A percentile compares a stretch with the other conserved stretches of the same genome.
Evolutionary conservation across 116 monocot species (phyloP).

Genomic region (Cymodocea nodosa): DNA sequence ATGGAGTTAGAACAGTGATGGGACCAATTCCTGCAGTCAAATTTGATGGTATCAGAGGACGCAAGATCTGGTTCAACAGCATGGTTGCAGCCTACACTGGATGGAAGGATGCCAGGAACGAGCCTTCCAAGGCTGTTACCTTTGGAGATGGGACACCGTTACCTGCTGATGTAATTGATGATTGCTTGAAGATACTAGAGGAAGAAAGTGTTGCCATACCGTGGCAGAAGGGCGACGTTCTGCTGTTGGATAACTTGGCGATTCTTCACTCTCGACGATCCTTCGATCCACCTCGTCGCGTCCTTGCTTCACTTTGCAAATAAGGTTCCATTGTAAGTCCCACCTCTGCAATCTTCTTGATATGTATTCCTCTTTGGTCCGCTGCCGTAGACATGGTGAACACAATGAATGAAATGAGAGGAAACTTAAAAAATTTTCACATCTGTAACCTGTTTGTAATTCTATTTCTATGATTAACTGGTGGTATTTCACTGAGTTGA

Average conservation of each 20-base stretch:
- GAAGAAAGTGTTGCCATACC: slow-evolving; percentile 76
- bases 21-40: slow-evolving; percentile 83
- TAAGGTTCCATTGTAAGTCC: slow-evolving; percentile 5
- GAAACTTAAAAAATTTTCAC: no score
- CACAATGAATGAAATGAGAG: no score
- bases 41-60: slow-evolving; percentile 38
- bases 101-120: slow-evolving; percentile 78
- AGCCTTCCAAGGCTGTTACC: slow-evolving; percentile 63
- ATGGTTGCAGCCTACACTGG: slow-evolving; percentile 96
- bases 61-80: slow-evolving; percentile 94
- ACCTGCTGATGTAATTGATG: slow-evolving; percentile 52
- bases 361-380: no score
- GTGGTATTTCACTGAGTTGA: no score
- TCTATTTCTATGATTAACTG: no score
- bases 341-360: no score
- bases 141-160: slow-evolving; percentile 77
- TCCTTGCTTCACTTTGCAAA: slow-evolving; percentile 85
- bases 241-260: slow-evolving; percentile 80
- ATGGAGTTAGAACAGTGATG: slow-evolving; percentile 83
- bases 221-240: slow-evolving; percentile 75
- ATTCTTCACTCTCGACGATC: slow-evolving; percentile 69
- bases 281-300: slow-evolving; percentile 73
- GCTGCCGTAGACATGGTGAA: no score
- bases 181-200: slow-evolving; percentile 63
- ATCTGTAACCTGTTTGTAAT: no score